phyloP scores from a whole-genome alignment of 805 yeast species.

The Wickerhamiella slavikovae region DNA sequence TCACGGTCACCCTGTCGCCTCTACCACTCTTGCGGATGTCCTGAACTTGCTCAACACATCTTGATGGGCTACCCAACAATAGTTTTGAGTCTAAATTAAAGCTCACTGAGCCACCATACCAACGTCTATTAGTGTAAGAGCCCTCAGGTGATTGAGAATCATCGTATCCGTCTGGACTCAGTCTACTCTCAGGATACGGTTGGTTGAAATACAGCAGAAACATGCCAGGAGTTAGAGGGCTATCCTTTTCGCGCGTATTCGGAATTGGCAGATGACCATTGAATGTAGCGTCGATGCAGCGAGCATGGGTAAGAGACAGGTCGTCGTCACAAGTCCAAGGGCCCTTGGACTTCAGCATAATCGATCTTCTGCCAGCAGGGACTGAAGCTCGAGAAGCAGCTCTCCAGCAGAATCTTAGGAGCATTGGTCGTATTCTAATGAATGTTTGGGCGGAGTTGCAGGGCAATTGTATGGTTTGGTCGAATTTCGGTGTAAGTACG shows the following conservation, averaged over 20 bases:
- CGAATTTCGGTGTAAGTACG: too few species aligned
- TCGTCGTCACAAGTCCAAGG: constrained; percentile 15
- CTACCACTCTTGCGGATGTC: constrained; percentile 6
- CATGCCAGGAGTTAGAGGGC: constrained; percentile 26
- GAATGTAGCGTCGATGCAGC: constrained; percentile 14
- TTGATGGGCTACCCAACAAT: constrained; percentile 20
- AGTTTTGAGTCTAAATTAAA: constrained; percentile 19
- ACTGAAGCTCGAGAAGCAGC: too few species aligned
- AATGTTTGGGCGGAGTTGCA: background rate
- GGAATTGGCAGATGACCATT: constrained; percentile 11
- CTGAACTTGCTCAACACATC: constrained; percentile 33
- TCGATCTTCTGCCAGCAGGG: background rate
- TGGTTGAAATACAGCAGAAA: constrained; percentile 55
- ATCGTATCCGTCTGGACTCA: constrained; percentile 66
- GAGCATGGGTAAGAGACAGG: constrained; percentile 14
- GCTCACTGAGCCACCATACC: constrained; percentile 52
- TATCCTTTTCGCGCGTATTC: constrained; percentile 5
- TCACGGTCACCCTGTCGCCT: constrained; percentile 26
- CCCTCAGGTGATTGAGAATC: constrained; percentile 45
- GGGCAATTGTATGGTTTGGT: too few species aligned
- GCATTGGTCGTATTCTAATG: too few species aligned
- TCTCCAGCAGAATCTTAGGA: too few species aligned
- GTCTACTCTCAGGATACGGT: constrained; percentile 22
- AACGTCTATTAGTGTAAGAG: constrained; percentile 36
- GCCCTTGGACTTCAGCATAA: constrained; percentile 5